Base-by-base conservation (phyloP, 495 filamentous ascomycete species). In the Lepraria neglecta region DNA sequence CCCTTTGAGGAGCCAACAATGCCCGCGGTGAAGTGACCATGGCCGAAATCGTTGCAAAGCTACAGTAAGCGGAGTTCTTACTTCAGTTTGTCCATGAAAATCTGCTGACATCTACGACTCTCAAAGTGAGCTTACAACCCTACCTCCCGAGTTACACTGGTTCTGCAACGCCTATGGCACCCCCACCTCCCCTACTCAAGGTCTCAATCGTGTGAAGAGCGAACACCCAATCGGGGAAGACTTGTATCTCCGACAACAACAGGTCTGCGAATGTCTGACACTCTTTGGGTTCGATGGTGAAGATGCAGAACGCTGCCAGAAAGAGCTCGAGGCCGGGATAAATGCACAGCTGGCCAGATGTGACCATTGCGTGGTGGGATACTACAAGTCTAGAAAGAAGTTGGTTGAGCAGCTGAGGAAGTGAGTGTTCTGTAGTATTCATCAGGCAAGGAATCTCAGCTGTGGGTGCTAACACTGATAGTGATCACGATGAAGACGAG, bases 321-420 rank as follows among this genome's bases (percentile, higher is more conserved):
- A 74, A 47, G 83, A 84, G 70, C 81, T 92, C 48, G 77, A 74
- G 64, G 64, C 69, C n/a, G 76, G 73, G 35, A 65, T 87, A 40
- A 76, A 82, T 51, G 70, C 73, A 3, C 73, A 82, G 28, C 75
- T 97, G 43, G 81, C 75, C 31, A 81, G 75, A 42, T 97, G 92
- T 73, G 87, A 95, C 65, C 76, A 82, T 45, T 97, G 92, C 70
- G 85, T 91, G 60, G 82, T 82, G 43, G 82, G 84, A 45, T 97
- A 91, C 74, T 89, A 97, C 73, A 86, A 82, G 51, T 81, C 81
- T 21, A 85, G 86, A 68, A 78, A 80, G 61, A 77, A 75, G 65
- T 78, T 89, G 63, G 75, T 87, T 62, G 79, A 84, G 46, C 74
- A 80, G 28, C 74, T 92, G 19, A 77, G 80, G 67, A 76, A 80